These are phyloP conservation scores for Breynia disticha DNA, from an alignment of 441 rosid genomes.

Conservation along the genomic window DNA sequence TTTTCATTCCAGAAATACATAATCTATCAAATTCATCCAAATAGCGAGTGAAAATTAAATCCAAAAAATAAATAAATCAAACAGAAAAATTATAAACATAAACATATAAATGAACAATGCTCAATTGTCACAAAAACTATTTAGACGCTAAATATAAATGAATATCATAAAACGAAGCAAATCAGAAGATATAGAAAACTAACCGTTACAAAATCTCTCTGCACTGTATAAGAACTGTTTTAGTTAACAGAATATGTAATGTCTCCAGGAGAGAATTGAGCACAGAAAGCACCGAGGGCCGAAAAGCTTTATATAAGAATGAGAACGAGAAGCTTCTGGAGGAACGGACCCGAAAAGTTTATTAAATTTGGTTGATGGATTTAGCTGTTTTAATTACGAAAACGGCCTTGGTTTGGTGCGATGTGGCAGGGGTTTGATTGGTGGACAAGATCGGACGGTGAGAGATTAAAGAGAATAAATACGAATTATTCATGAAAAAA, in stretches of 20 bases:
- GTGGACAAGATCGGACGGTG: no score
- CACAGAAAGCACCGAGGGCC: not conserved
- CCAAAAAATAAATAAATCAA: no score
- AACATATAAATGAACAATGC: no score
- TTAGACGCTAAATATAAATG: not conserved
- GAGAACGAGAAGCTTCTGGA: slow-evolving; percentile 48
- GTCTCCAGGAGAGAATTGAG: no score
- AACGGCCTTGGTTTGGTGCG: not conserved
- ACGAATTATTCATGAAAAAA: no score
- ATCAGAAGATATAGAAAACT: not conserved
- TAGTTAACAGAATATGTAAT: not conserved
- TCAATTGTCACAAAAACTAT: no score
- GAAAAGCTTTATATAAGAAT: not conserved
- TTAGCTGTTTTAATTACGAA: not conserved
- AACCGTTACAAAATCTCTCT: not conserved
- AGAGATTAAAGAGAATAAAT: no score
- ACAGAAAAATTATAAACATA: no score
- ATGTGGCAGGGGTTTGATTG: not conserved
- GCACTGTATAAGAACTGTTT: not conserved
- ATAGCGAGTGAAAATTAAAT: no score
- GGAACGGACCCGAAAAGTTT: slow-evolving; percentile 28
- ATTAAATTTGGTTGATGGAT: slow-evolving; percentile 10
- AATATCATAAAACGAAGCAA: not conserved
- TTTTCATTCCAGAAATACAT: no score
- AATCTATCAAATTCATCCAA: no score